A percentile compares a stretch with the other conserved stretches of the same genome.
Conservation (phyloP, 2,329 filamentous ascomycete species). For the Pleurostoma richardsiae region DNA sequence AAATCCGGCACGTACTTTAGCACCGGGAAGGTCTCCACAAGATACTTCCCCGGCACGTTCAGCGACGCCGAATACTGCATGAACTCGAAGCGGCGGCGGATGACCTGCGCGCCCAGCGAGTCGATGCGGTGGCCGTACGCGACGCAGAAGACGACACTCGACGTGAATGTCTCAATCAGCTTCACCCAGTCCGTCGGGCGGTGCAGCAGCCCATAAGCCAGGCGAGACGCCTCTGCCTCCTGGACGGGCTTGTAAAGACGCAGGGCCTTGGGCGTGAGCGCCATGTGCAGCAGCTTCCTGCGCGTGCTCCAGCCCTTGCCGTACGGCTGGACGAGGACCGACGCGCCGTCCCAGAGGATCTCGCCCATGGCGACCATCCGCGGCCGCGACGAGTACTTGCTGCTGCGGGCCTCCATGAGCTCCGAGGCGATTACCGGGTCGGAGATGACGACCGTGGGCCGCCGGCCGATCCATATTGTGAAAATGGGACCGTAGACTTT, state of each 20-base stretch:
- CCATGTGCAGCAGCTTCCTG: slow-evolving; percentile 33
- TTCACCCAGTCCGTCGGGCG: slow-evolving; percentile 35
- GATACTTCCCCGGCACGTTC: slow-evolving; percentile 37
- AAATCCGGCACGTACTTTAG: slow-evolving; percentile 35
- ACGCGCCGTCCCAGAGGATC: slow-evolving; percentile 28
- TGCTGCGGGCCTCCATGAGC: slow-evolving; percentile 37
- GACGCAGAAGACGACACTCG: slow-evolving; percentile 43
- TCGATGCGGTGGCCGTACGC: slow-evolving; percentile 46
- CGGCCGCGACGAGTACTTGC: slow-evolving; percentile 21
- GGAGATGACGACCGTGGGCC: slow-evolving; percentile 35
- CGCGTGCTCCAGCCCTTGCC: slow-evolving; percentile 38
- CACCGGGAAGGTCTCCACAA: slow-evolving; percentile 39
- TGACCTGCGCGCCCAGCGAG: slow-evolving; percentile 37
- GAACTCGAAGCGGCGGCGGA: slow-evolving; percentile 38
- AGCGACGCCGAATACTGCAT: slow-evolving; percentile 41
- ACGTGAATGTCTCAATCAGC: slow-evolving; percentile 40
- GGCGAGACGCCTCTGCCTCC: slow-evolving; percentile 39
- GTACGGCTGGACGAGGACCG: slow-evolving; percentile 42
- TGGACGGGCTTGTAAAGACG: slow-evolving; percentile 41
- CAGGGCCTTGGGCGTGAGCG: slow-evolving; percentile 36
- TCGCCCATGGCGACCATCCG: slow-evolving; percentile 15
- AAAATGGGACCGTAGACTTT: slow-evolving; percentile 38
- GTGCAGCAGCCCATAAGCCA: slow-evolving; percentile 34
- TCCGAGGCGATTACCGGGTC: slow-evolving; percentile 36
- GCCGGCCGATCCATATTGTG: slow-evolving; percentile 41